Percentiles rank a stretch among this genome's conserved stretches.
These are phyloP conservation scores for Rhynchospora tenuis DNA, from an alignment of 176 grass and related monocot species.

Conservation along the genomic window DNA sequence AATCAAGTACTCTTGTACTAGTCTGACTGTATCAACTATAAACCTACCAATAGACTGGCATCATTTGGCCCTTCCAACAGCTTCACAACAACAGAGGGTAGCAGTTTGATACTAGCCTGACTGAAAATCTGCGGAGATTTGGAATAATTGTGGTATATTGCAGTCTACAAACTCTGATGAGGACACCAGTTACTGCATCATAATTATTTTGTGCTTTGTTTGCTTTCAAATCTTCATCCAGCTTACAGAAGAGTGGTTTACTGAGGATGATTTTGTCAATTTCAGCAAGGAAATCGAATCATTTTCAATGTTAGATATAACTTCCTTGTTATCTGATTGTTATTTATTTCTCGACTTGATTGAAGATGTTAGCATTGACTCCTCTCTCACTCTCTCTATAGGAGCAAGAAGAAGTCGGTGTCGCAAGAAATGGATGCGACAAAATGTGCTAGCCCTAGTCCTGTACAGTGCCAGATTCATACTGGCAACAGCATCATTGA, in stretches of 20 bases:
- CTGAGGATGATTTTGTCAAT: conserved; percentile 51
- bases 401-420: conserved; percentile 13
- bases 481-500: conserved; percentile 5
- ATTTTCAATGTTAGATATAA: conserved; percentile 40
- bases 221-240: conserved; percentile 11
- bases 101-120: background rate
- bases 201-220: conserved; percentile 2
- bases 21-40: background rate
- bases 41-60: background rate
- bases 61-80: background rate
- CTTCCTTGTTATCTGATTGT: background rate
- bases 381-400: background rate
- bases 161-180: background rate
- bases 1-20: background rate
- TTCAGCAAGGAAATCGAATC: conserved; percentile 50
- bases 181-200: background rate
- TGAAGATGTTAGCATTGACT: background rate
- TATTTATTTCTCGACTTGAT: conserved; percentile 3
- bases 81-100: background rate
- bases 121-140: background rate
- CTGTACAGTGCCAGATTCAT: conserved; percentile 10
- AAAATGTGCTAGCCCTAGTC: background rate
- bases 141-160: background rate
- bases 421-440: background rate
- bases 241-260: conserved; percentile 58